Base-by-base conservation (phyloP, 306 rosid species). In the Bauhinia variegata region DNA sequence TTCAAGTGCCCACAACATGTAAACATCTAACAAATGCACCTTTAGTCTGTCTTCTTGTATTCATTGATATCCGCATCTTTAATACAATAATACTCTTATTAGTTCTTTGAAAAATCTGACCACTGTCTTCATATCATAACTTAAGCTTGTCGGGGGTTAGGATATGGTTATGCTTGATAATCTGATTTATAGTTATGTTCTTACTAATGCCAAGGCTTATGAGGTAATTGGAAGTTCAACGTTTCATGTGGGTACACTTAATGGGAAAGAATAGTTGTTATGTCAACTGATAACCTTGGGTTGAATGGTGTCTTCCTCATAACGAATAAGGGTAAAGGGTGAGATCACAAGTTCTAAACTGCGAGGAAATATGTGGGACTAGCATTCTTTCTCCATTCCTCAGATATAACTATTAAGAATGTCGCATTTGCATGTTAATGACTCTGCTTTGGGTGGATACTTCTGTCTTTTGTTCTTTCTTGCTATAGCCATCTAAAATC, bases 1-100 rank as follows among this genome's bases (percentile, higher is more conserved):
- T 92, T 87, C 89, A 92, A 85, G 87, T 92, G 96, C 79, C 86
- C 89, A 11, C 96, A 81, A 39, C 98, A 92, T 83, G 98, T 89
- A 81, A 80, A 58, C 19, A 59, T 78, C 36, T 37, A 17, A 10
- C 38, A 54, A 54, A 78, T 62, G 3, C 44, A 46, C 18, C 49
- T 17, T 19, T 11, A 3, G 18, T 23, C 37, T 38, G 36, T 43
- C 11, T 79, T 10, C 11, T 54, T 15, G 17, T 10, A 7, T 39
- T 16, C 49, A 19, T 51, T 61, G 15, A 65, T 46, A 34, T 42
- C 46, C 10, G 42, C 32, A 36, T 60, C 36, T 39, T 48, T 39
- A 17, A 0, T n/a, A n/a, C n/a, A n/a, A n/a, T n/a, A n/a, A n/a
- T 13, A 16, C 42, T 52, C 16, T 28, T 33, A 12, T 70, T n/a